Evolutionary conservation across 148 eudicot species (phyloP).

Genomic region (Rhododendron vialii): DNA sequence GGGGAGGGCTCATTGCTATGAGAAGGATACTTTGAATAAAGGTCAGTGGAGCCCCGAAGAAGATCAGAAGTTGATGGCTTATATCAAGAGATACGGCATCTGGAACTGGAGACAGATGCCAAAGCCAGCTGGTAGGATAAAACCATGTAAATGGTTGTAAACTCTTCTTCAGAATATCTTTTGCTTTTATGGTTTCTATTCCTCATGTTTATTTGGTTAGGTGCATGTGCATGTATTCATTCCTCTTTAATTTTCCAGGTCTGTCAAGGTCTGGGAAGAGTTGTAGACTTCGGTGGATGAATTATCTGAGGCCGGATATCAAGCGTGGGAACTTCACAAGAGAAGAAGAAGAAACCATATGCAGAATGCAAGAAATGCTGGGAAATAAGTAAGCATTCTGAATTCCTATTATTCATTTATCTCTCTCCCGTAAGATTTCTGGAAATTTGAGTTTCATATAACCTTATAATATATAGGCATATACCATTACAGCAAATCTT

Average conservation of each 20-base stretch:
- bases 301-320: constrained; percentile 19
- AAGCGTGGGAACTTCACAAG: constrained; percentile 17
- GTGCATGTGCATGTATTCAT: not conserved
- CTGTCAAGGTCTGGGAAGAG: constrained; percentile 26
- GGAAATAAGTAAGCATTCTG: constrained; percentile 18
- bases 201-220: not conserved
- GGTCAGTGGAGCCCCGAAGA: constrained; percentile 37
- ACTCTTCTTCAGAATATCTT: not conserved
- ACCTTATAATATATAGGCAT: not conserved
- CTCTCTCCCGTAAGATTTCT: not conserved
- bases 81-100: constrained; percentile 26
- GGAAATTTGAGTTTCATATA: not conserved
- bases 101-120: constrained; percentile 38
- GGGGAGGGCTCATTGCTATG: constrained; percentile 16
- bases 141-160: not conserved
- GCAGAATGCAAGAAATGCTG: constrained; percentile 7
- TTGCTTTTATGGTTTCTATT: not conserved
- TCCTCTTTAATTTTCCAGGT: constrained; percentile 2
- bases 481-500: not conserved
- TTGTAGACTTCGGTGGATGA: constrained; percentile 29
- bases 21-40: constrained; percentile 19
- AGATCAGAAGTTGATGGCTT: constrained; percentile 25
- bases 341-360: constrained; percentile 26
- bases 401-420: not conserved
- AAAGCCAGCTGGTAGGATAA: constrained; percentile 25